Conservation (phyloP, 2,329 filamentous ascomycete genomes). For the Trichoderma koningii region DNA sequence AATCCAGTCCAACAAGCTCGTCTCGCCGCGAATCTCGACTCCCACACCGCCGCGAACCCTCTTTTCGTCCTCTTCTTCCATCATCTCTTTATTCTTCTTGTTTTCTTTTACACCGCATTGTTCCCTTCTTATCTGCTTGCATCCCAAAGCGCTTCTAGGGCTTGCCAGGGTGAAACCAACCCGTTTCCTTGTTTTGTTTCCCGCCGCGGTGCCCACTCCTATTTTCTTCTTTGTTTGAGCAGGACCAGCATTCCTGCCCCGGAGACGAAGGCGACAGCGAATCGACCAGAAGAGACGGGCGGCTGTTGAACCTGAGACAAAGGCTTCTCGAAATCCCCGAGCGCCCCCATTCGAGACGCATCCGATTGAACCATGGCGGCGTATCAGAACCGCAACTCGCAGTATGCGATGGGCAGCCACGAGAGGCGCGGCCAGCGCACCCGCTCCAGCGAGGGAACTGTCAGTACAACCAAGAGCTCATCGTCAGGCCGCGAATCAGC, state of each 20-base stretch:
- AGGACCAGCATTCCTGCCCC: slow-evolving; percentile 29
- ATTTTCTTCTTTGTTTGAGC: slow-evolving; percentile 4
- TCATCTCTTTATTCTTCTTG: not conserved
- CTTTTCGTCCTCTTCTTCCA: slow-evolving; percentile 2
- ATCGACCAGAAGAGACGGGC: not conserved
- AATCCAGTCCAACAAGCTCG: not conserved
- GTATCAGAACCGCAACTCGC: slow-evolving; percentile 57
- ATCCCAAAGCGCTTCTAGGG: not conserved
- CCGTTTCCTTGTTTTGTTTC: not conserved
- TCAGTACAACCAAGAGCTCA: slow-evolving; percentile 79
- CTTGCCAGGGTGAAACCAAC: not conserved
- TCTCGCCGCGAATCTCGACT: slow-evolving; percentile 4
- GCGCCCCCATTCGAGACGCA: slow-evolving; percentile 14
- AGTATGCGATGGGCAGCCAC: slow-evolving; percentile 47
- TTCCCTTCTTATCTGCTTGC: not conserved
- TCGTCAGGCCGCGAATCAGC: slow-evolving; percentile 76
- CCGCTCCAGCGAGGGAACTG: slow-evolving; percentile 84
- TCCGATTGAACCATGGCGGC: slow-evolving; percentile 50
- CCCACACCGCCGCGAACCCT: slow-evolving; percentile 16
- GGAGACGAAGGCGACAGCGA: too few relatives aligned
- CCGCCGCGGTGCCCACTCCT: slow-evolving; percentile 20
- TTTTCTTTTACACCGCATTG: slow-evolving; percentile 24
- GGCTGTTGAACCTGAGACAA: slow-evolving; percentile 13
- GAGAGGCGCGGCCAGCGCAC: slow-evolving; percentile 54
- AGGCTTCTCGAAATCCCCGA: not conserved